Evolutionary conservation across 148 eudicot genomes (phyloP).

Genomic region (Chenopodium album): DNA sequence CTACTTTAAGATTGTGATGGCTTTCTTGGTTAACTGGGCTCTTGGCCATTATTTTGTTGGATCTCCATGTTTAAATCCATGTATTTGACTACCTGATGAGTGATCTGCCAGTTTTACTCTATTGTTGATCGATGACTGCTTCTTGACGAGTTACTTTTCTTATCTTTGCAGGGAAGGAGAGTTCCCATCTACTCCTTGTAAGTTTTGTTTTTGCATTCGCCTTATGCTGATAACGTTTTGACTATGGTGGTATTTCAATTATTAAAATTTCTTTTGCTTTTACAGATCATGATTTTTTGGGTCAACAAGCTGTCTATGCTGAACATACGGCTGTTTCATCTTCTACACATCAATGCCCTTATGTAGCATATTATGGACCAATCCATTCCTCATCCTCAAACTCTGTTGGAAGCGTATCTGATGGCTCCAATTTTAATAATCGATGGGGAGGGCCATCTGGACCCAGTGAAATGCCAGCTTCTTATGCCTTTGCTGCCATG

Average conservation of each 20-base stretch:
- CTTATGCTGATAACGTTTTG: neutral
- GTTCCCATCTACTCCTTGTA: constrained; percentile 66
- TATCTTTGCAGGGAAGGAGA: constrained; percentile 69
- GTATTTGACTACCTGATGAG: no score
- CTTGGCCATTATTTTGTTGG: neutral
- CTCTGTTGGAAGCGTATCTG: constrained; percentile 50
- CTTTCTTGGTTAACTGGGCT: neutral
- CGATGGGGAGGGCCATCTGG: constrained; percentile 76
- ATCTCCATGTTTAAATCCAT: neutral
- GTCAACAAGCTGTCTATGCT: constrained; percentile 68
- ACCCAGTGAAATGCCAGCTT: constrained; percentile 54
- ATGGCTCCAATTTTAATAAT: constrained; percentile 58
- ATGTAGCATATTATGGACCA: constrained; percentile 76
- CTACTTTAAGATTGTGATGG: neutral
- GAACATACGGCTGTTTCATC: constrained; percentile 80
- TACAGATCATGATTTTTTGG: constrained; percentile 83
- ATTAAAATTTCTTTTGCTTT: constrained; percentile 11
- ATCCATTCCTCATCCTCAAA: constrained; percentile 62
- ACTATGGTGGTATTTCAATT: neutral
- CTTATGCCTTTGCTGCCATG: constrained; percentile 68
- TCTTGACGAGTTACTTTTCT: constrained; percentile 23
- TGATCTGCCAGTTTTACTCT: neutral
- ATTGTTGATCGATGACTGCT: neutral
- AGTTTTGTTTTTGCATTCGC: constrained; percentile 27
- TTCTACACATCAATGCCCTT: constrained; percentile 76